Base-by-base conservation (phyloP, 306 rosid species). In the Acacia confusa region DNA sequence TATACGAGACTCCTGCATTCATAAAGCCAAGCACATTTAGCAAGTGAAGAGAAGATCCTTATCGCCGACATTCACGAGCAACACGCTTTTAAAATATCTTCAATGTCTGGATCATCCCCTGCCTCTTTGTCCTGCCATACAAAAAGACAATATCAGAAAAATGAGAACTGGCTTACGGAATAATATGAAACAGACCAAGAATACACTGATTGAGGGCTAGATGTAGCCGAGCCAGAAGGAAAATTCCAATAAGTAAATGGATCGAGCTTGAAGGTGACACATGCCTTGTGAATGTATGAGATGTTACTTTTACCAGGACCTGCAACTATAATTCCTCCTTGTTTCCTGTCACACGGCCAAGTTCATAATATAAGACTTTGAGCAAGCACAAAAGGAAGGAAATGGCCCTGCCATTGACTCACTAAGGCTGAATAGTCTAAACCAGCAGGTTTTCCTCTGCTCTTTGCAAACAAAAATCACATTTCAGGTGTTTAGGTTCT, bases 301-400 rank as follows among this genome's bases (percentile, higher is more conserved):
- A 95, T 84, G 82, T 89, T 92, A 74, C 79, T 85, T 91, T 90
- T 95, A 55, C 97, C 95, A 27, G 99, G 95, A 80, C 99, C 98
- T 74, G 97, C 97, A 79, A 95, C 97, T 86, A 95, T 76, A 65
- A 91, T 89, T 78, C 98, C 98, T 74, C 98, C 97, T 85, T 95
- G 97, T 83, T 91, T 87, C 98, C 98, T 95, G 91, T 83, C 77
- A 82, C 71, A 70, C 50, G 50, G 20, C 44, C 47, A 81, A 77
- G 30, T 36, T 79, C 68, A 67, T 52, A 24, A 61, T 25, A 32
- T 60, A n/a, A 55, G 25, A 76, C 3, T 48, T 17, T 64, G 53
- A 55, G 71, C 69, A 81, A n/a, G 44, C 76, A 68, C 75, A 76
- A 25, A 36, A 48, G 1, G 30, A 71, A 72, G 52, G 41, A 45